Percentiles rank a stretch among this genome's conserved stretches.
phyloP scores from a whole-genome alignment of 768 basidiomycete genomes.

The Inosperma sp. region DNA sequence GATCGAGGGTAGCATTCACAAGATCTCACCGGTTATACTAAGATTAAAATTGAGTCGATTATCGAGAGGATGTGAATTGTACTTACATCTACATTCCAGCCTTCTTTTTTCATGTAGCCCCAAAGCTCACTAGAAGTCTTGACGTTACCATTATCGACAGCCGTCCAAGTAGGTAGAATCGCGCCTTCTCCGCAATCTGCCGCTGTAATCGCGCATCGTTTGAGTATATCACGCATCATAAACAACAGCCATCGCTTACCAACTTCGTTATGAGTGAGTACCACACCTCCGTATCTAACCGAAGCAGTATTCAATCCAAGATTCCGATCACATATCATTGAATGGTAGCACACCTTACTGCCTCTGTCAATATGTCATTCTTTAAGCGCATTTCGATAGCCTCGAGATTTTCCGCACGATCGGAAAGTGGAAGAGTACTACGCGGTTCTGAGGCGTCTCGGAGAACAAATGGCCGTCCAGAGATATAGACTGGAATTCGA shows the following conservation, averaged over 20 bases:
- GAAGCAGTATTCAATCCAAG: neutral
- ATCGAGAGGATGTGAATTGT: neutral
- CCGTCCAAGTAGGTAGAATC: conserved; percentile 90
- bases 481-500: conserved; percentile 64
- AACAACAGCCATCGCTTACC: conserved; percentile 41
- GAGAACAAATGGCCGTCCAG: conserved; percentile 88
- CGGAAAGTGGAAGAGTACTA: conserved; percentile 73
- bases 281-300: conserved; percentile 76
- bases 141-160: conserved; percentile 79
- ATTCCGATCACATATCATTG: conserved; percentile 74
- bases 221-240: neutral
- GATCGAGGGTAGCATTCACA: neutral
- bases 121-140: conserved; percentile 85
- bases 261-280: conserved; percentile 92
- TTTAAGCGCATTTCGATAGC: conserved; percentile 87
- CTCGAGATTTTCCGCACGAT: conserved; percentile 92
- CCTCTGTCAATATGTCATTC: conserved; percentile 86
- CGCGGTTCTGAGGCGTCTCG: conserved; percentile 83
- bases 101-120: conserved; percentile 69
- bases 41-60: conserved; percentile 11
- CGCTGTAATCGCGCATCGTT: conserved; percentile 7
- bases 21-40: conserved; percentile 70
- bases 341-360: conserved; percentile 74
- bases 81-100: conserved; percentile 89
- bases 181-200: conserved; percentile 60